Evolutionary conservation across 2,329 filamentous ascomycete genomes (phyloP), one percentile per base, ranked within the genome.

Genomic region (Tolypocladium tropicale): DNA sequence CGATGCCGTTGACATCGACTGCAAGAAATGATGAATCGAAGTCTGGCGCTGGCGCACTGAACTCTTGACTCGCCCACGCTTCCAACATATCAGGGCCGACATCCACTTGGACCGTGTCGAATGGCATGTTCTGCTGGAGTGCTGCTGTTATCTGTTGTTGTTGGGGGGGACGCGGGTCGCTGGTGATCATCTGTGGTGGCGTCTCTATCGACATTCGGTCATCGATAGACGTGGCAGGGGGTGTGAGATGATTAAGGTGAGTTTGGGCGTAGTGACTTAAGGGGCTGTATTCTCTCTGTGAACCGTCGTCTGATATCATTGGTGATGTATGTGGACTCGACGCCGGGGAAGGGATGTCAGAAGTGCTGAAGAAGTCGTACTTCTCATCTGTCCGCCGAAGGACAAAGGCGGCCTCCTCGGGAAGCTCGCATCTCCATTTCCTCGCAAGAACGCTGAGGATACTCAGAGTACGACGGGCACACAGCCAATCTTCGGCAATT

Each of bases 401-500:
- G 2, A 95, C 84, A 2, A 79, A 74, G 0, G 82, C 78, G 0
- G 92, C 93, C 70, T 97, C 93, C 57, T 90, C 86, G 0, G 94
- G 93, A 11, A 97, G 72, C 56, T 90, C 85, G 48, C 96, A 86
- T 21, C 86, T 86, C 92, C 94, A 97, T 65, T 94, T 94, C n/a
- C 85, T 82, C 0, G 88, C 87, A 14, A 95, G 82, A 4, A 95
- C 84, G 62, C 88, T 91, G 48, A 99, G 77, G 52, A 97, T 95
- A 58, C 85, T 84, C 7, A 97, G 77, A 0, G 92, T 93, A 14
- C 93, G 82, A 54, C 92, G 81, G 11, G 92, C 93, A 64, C 91
- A 94, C 1, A 91, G 82, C 94, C 94, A 99, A 64, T 91, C 88
- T 69, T 96, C 92, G 0, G 90, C 90, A 63, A 99, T 96, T 66